A percentile compares a stretch with the other conserved stretches of the same genome.
Conservation (phyloP, 2,329 filamentous ascomycete genomes). For the Scedosporium minutisporum region DNA sequence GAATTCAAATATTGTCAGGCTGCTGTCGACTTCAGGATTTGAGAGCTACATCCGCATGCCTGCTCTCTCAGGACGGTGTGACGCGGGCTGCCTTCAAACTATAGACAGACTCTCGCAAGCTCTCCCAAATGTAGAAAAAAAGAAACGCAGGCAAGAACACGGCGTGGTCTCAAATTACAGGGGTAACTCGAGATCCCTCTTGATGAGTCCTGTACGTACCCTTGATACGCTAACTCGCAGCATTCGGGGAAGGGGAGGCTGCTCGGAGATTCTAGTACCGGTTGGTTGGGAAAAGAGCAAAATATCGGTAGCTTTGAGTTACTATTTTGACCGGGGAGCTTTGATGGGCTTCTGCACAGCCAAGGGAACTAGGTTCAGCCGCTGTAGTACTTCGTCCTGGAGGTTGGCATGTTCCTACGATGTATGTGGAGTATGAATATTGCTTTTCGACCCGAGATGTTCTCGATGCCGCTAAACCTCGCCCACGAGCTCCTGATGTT, state of each 20-base stretch:
- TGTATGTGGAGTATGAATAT: neutral
- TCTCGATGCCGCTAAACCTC: neutral
- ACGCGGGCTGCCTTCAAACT: too few relatives aligned
- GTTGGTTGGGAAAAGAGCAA: neutral
- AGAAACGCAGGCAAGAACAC: neutral
- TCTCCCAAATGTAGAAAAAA: neutral
- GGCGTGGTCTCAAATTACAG: too few relatives aligned
- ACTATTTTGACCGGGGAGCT: too few relatives aligned
- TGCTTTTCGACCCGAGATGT: neutral
- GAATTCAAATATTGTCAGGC: too few relatives aligned
- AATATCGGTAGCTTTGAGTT: neutral
- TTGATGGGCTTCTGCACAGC: too few relatives aligned
- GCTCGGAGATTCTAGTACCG: neutral
- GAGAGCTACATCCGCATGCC: too few relatives aligned
- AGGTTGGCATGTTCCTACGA: neutral
- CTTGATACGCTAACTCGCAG: neutral
- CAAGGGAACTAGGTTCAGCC: neutral
- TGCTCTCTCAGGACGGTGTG: too few relatives aligned
- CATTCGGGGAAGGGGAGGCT: neutral
- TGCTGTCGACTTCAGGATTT: too few relatives aligned
- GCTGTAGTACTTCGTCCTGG: neutral
- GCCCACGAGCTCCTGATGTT: neutral
- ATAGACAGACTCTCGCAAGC: neutral
- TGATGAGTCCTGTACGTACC: too few relatives aligned
- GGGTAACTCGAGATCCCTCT: too few relatives aligned